Base-by-base conservation (phyloP, 352 stramenopile species). In the Phytophthora rubi region DNA sequence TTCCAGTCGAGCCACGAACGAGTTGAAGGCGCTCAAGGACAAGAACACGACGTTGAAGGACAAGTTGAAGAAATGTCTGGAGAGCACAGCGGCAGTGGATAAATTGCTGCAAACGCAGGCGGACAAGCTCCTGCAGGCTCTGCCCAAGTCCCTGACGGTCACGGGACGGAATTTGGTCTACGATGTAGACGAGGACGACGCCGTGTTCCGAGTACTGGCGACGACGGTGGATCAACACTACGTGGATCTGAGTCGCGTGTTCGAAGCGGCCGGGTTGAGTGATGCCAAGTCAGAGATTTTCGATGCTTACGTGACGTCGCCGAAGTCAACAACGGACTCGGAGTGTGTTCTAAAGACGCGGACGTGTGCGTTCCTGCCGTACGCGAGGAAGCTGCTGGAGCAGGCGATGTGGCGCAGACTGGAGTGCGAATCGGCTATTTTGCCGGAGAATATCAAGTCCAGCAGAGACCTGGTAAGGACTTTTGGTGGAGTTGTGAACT, bases 201-300 rank as follows among this genome's bases (percentile, higher is more conserved):
- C 67, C 10, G 61, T 74, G n/a, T 74, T 62, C 23, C 67, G 70
- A 47, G 48, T 58, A 4, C n/a, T 74, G n/a, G 60, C 61, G 15
- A 62, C 48, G 30, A 57, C 67, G 4, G 61, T 74, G 21, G 67
- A 74, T 15, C 26, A 37, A 3, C 54, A 68, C 13, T 74, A 74
- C 49, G 5, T 59, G 15, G 61, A 66, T 13, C 54, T 62, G 53
- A 62, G 62, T 42, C 54, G 62, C 0, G 42, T 74, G 3, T 45
- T 74, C 42, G 15, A 32, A 10, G 61, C 47, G 9, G 61, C 67
- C 15, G 67, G 61, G 4, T 48, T 74, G 13, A 32, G 28, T 2
- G 33, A 70, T 7, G 48, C 54, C 5, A 70, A 62, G 7, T 59
- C 55, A 3, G 67, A 74, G 47, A 62, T 70, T 16, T 74, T 70